Conservation (phyloP, 2,329 filamentous ascomycete genomes). For the Amphichorda felina region DNA sequence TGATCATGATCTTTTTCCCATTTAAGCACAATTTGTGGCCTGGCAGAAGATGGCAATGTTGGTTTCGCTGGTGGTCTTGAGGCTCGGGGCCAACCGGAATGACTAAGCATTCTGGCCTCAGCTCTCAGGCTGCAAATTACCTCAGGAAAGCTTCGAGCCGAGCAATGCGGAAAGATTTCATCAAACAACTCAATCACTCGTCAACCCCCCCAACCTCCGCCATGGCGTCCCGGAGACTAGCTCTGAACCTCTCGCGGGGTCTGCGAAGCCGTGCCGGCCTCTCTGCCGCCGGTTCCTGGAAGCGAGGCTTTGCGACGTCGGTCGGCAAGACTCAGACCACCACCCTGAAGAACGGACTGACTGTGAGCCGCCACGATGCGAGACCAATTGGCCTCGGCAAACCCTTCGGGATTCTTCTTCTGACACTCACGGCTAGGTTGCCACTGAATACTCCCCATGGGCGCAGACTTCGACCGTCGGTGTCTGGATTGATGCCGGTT, state of each 20-base stretch:
- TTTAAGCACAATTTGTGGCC: no score
- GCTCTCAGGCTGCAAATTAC: slow-evolving; percentile 30
- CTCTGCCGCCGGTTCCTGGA: slow-evolving; percentile 64
- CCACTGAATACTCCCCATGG: slow-evolving; percentile 95
- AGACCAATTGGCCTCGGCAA: slow-evolving; percentile 24
- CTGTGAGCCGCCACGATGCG: slow-evolving; percentile 42
- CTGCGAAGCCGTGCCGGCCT: slow-evolving; percentile 80
- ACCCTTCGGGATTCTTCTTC: slow-evolving; percentile 8
- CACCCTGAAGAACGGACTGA: slow-evolving; percentile 94
- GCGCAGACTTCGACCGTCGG: slow-evolving; percentile 97
- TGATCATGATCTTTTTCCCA: no score
- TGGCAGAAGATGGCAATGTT: not conserved
- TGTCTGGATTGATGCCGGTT: slow-evolving; percentile 99
- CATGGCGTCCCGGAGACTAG: slow-evolving; percentile 97
- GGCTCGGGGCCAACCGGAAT: slow-evolving; percentile 17
- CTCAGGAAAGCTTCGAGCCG: slow-evolving; percentile 32
- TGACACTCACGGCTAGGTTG: slow-evolving; percentile 52
- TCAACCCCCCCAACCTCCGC: slow-evolving; percentile 36
- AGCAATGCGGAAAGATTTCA: slow-evolving; percentile 33
- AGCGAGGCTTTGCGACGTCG: slow-evolving; percentile 81
- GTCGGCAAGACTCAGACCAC: slow-evolving; percentile 81
- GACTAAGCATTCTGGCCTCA: slow-evolving; percentile 21
- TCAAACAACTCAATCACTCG: slow-evolving; percentile 44
- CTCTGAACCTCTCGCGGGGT: slow-evolving; percentile 84
- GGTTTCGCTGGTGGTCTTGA: not conserved